Evolutionary conservation across 805 yeast species (phyloP).

Genomic region (Suhomyces faveliae): DNA sequence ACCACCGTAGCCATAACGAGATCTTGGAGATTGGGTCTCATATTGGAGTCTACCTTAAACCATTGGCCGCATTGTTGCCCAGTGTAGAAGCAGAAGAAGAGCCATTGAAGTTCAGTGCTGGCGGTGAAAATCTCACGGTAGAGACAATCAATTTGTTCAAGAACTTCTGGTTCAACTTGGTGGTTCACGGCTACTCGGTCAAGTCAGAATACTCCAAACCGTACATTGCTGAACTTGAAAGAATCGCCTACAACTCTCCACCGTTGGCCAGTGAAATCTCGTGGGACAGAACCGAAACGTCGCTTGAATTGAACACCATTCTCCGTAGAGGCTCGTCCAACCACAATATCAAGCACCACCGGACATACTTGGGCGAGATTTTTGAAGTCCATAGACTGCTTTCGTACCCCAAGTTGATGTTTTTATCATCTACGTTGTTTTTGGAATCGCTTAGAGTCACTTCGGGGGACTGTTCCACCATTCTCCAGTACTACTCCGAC

Average conservation of each 20-base stretch:
- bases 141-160: constrained; percentile 61
- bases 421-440: constrained; percentile 76
- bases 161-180: constrained; percentile 92
- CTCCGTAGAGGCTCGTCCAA: constrained; percentile 86
- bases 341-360: constrained; percentile 73
- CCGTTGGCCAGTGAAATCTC: constrained; percentile 28
- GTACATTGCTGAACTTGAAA: constrained; percentile 50
- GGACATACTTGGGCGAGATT: constrained; percentile 53
- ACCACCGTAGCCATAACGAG: constrained; percentile 75
- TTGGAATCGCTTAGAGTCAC: constrained; percentile 77
- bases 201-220: constrained; percentile 52
- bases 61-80: constrained; percentile 77
- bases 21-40: constrained; percentile 69
- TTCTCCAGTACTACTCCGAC: constrained; percentile 78
- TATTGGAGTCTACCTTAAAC: constrained; percentile 62
- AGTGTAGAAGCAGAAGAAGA: constrained; percentile 38
- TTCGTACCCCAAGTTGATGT: constrained; percentile 79
- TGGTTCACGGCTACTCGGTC: constrained; percentile 81
- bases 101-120: constrained; percentile 30
- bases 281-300: constrained; percentile 78
- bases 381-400: constrained; percentile 51
- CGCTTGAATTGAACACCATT: constrained; percentile 87
- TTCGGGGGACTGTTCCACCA: constrained; percentile 78
- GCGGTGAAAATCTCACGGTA: constrained; percentile 36
- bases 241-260: constrained; percentile 75